phyloP scores from a whole-genome alignment of 805 yeast genomes.

The Hanseniaspora nectarophila region DNA sequence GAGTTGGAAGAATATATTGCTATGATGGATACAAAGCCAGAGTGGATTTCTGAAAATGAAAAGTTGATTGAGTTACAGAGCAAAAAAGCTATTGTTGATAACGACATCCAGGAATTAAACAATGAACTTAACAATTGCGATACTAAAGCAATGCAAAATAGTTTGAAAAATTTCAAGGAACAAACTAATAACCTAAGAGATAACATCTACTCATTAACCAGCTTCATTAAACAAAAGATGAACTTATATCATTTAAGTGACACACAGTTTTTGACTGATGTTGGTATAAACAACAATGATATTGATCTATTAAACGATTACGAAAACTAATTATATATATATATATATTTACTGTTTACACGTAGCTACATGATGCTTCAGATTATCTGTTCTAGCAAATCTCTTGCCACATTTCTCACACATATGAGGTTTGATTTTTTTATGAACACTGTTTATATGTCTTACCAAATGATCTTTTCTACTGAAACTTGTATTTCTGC shows the following conservation, averaged over 20 bases:
- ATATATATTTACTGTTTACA: slow-evolving; percentile 27
- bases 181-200: background rate
- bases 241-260: background rate
- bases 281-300: background rate
- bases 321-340: background rate
- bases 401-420: slow-evolving; percentile 46
- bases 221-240: background rate
- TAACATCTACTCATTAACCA: background rate
- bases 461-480: slow-evolving; percentile 69
- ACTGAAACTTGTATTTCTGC: slow-evolving; percentile 49
- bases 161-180: background rate
- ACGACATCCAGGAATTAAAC: background rate
- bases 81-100: background rate
- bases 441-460: slow-evolving; percentile 62
- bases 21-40: slow-evolving; percentile 12
- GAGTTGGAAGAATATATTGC: background rate
- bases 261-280: background rate
- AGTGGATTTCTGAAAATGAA: slow-evolving; percentile 15
- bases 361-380: slow-evolving; percentile 54
- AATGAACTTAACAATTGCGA: background rate
- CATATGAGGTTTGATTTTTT: slow-evolving; percentile 57
- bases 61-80: slow-evolving; percentile 13
- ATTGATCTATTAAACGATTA: background rate
- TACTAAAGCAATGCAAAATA: background rate
- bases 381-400: slow-evolving; percentile 55